Base-by-base conservation (phyloP, 768 basidiomycete species). In the Termitomyces sp. region DNA sequence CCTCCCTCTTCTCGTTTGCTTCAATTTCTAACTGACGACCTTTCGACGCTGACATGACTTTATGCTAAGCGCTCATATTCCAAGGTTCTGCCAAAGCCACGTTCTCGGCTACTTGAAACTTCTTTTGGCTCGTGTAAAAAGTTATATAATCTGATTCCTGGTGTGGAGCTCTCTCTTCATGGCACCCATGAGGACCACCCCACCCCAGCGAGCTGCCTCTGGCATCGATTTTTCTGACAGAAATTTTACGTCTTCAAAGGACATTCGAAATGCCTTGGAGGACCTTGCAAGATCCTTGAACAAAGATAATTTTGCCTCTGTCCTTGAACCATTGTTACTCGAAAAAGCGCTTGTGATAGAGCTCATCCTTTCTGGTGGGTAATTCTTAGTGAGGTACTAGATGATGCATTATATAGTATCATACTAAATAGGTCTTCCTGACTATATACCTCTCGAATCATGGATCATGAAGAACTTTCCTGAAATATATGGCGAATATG, bases 381-480 rank as follows among this genome's bases (percentile, higher is more conserved):
- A 18, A 36, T 55, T 35, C n/a, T 66, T 18, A 50, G 43, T 28
- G 35, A 55, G 36, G 61, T 3, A 45, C 18, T n/a, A 30, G 38
- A 40, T n/a, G 12, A 30, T 12, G 3, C n/a, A 53, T 40, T 20
- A 20, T 9, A 28, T 40, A 20, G 1, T 26, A 28, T 38, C 26
- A 7, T 52, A 4, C 10, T 20, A 13, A 40, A 6, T 32, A 68
- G 64, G 54, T 35, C 57, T 69, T 22, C 47, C 56, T 38, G 52
- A 53, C 22, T 52, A 52, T 24, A 14, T 54, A 22, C 58, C 52
- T 10, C 54, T 75, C 24, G 57, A 62, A 42, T 20, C 35, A 38
- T 70, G 63, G 65, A 70, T 79, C 30, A 18, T 77, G 18, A 59
- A 67, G 16, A 53, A 58, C 16, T 78, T 74, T 53, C 77, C 76